A percentile compares a stretch with the other conserved stretches of the same genome.
Conservation (phyloP, 345 rosid genomes). For the Melaleuca quinquenervia region DNA sequence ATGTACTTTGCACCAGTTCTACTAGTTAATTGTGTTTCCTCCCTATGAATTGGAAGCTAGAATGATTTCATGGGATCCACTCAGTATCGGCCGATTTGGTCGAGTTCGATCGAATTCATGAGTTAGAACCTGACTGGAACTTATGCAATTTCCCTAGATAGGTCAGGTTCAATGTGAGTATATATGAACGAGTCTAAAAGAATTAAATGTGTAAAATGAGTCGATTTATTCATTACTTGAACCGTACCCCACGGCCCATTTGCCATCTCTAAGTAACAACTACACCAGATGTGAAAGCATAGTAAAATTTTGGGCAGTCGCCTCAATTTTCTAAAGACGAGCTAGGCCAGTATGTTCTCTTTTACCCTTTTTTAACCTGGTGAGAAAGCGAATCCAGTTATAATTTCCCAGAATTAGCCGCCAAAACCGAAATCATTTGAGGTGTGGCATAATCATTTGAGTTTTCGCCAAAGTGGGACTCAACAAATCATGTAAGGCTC, state of each 20-base stretch:
- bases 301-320: not conserved
- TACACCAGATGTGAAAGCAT: not conserved
- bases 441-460: not conserved
- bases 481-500: not conserved
- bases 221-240: not conserved
- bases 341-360: not conserved
- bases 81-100: not conserved
- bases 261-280: not conserved
- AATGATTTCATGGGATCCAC: no score
- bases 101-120: not conserved
- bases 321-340: not conserved
- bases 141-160: not conserved
- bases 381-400: not conserved
- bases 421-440: not conserved
- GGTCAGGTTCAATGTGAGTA: not conserved
- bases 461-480: not conserved
- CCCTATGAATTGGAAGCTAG: not conserved
- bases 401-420: not conserved
- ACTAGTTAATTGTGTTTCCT: no score
- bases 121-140: not conserved
- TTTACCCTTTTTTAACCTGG: not conserved
- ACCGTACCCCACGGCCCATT: not conserved
- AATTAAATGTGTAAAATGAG: not conserved
- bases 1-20: not conserved
- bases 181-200: not conserved